Percentiles rank a stretch among this genome's conserved stretches.
phyloP scores from a whole-genome alignment of 805 yeast species.

The Saccharomycopsis sp. region DNA sequence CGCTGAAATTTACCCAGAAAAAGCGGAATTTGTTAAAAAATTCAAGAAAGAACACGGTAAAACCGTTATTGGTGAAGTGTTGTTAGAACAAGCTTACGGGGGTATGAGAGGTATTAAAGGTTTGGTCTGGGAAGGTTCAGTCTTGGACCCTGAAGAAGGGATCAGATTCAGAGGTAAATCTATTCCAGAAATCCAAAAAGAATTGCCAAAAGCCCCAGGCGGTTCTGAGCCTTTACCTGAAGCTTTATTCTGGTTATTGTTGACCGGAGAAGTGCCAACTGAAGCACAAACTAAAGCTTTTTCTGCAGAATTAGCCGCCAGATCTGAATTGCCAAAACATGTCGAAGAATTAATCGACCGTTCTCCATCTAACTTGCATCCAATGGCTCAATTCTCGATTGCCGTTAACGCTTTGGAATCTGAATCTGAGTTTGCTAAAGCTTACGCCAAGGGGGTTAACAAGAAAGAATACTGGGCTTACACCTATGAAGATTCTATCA shows the following conservation, averaged over 20 bases:
- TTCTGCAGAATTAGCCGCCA: slow-evolving; percentile 71
- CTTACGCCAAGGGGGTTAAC: slow-evolving; percentile 76
- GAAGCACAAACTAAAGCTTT: slow-evolving; percentile 62
- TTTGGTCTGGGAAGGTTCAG: slow-evolving; percentile 85
- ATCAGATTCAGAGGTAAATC: slow-evolving; percentile 81
- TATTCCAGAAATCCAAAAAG: slow-evolving; percentile 69
- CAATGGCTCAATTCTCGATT: slow-evolving; percentile 86
- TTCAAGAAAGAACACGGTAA: slow-evolving; percentile 88
- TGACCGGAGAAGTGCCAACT: slow-evolving; percentile 80
- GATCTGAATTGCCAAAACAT: slow-evolving; percentile 72
- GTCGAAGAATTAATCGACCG: slow-evolving; percentile 66
- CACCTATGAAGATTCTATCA: slow-evolving; percentile 74
- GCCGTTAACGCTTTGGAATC: slow-evolving; percentile 76
- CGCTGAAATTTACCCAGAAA: slow-evolving; percentile 85
- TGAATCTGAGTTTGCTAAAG: slow-evolving; percentile 79
- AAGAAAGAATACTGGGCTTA: slow-evolving; percentile 81
- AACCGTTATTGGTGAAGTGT: slow-evolving; percentile 61
- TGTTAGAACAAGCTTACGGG: slow-evolving; percentile 78
- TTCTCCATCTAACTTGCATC: slow-evolving; percentile 71
- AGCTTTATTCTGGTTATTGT: slow-evolving; percentile 72
- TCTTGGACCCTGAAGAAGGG: slow-evolving; percentile 78
- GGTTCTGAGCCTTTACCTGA: slow-evolving; percentile 67
- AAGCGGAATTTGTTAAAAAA: slow-evolving; percentile 76
- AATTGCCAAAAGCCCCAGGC: slow-evolving; percentile 69
- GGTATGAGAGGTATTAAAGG: slow-evolving; percentile 89